Evolutionary conservation across 2,329 filamentous ascomycete species (phyloP), one percentile per base, ranked within the genome.

Genomic region (Aspergillus phoenicis): DNA sequence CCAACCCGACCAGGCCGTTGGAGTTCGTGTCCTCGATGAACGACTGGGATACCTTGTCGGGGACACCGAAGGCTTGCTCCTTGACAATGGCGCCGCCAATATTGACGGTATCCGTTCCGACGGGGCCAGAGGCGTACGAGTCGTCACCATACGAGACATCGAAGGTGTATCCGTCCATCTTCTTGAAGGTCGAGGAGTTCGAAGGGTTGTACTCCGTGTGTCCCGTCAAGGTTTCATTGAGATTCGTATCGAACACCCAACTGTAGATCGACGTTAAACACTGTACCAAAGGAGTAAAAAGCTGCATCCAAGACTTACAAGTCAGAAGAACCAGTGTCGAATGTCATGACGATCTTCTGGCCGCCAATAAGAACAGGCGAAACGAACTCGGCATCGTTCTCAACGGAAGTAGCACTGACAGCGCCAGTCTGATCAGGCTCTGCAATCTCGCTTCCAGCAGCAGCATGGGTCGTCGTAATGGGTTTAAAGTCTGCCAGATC

Each of bases 291-390:
- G 24, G 24, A 53, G 56, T 39, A 2, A 13, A 22, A 15, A n/a
- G 5, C n/a, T 15, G n/a, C 20, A 56, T 39, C 2, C 15, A 20
- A 13, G 0, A 73, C 83, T 71, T 81, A 86, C 79, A 91, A 82
- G 74, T 91, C 89, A 11, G 89, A 85, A 2, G 89, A 91, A 59
- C 89, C 89, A n/a, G 88, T 89, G 75, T 92, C 89, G 71, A 92
- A 90, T 73, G 91, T 86, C 72, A 92, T 77, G 70, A 87, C 85
- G 60, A 92, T 69, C 4, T 81, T 83, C 76, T 91, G 89, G 5
- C 87, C 87, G 62, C 89, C 89, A 64, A 92, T 84, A n/a, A 73
- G 83, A 56, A 91, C 86, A 0, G 88, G 87, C 0, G 87, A 84
- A 11, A 93, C 82, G 69, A 91, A 93, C 61, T 91, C 86, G 52